Evolutionary conservation across 495 filamentous ascomycete species (phyloP), one percentile per base, ranked within the genome.

Genomic region (Aspergillus steynii): DNA sequence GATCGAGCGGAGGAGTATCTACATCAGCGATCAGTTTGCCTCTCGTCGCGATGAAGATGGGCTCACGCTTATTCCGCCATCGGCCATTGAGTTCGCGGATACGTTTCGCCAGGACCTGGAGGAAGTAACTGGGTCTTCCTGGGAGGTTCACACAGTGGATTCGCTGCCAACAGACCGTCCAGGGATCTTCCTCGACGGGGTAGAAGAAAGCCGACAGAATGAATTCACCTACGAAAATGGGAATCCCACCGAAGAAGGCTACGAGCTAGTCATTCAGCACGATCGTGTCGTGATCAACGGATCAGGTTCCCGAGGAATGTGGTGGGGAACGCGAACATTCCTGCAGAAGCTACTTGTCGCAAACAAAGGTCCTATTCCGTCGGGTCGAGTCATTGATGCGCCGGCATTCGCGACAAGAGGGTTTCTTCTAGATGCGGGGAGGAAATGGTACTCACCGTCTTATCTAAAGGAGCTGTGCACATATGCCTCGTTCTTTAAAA

Each of bases 391-490:
- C 15, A 47, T 63, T 3, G 83, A 85, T 64, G 70, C 73, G 0
- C 83, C 83, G 0, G 78, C 81, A 20, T 82, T 76, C 56, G 60
- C 75, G 3, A 82, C 75, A 1, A 67, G 83, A 51, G 83, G 82
- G 2, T 84, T 80, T 54, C 71, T 84, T 73, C 68, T 85, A 0
- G 83, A 85, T 59, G 82, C 81, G 2, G 82, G 83, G 12, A 74
- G 83, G 14, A 85, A 85, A 60, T 85, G 82, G 82, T 85, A 85
- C 63, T 68, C 79, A 1, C 68, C 76, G 15, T 65, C 69, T 2
- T 85, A 81, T 56, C 68, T 85, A 54, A 84, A 83, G 32, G 82
- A 85, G 7, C 72, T 85, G 15, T 85, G 83, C 68, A 82, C 79
- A 15, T 85, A 83, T 59, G 80, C 81, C 3, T 80, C 71, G 1